Percentiles rank a stretch among this genome's conserved stretches.
These are phyloP conservation scores for Rhododendron ovatum DNA, from an alignment of 148 eudicot genomes.

Conservation along the genomic window DNA sequence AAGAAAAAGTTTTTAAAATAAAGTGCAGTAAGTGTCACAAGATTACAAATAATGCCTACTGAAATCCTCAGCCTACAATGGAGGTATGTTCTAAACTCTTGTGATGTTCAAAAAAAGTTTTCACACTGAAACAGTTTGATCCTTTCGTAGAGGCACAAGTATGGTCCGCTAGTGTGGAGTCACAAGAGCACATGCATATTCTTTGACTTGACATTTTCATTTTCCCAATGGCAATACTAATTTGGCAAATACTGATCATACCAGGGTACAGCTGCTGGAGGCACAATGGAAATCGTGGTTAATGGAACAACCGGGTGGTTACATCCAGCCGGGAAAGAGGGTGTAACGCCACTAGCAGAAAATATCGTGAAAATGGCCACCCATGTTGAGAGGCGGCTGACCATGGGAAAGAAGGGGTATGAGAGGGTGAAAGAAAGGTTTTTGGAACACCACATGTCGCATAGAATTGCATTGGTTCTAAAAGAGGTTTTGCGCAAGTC, in stretches of 20 bases:
- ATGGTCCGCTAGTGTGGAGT: background rate
- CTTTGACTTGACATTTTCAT: background rate
- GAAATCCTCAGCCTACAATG: background rate
- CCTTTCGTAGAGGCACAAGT: background rate
- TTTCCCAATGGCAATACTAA: background rate
- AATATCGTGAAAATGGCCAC: conserved; percentile 74
- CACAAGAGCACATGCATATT: background rate
- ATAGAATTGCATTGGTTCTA: conserved; percentile 65
- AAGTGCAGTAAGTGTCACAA: background rate
- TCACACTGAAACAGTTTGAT: background rate
- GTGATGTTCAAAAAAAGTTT: background rate
- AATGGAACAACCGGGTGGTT: conserved; percentile 75
- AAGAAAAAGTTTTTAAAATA: background rate
- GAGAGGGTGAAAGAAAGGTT: conserved; percentile 78
- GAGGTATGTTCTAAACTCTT: background rate
- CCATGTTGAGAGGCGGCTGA: conserved; percentile 59
- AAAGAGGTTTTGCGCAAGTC: conserved; percentile 66
- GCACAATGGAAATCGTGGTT: conserved; percentile 77
- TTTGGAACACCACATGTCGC: conserved; percentile 73
- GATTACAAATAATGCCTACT: background rate
- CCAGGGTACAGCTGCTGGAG: conserved; percentile 96
- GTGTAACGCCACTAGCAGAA: conserved; percentile 60
- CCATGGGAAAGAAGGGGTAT: conserved; percentile 81
- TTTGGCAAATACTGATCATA: background rate
- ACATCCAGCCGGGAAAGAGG: conserved; percentile 83